Evolutionary conservation across 2,329 filamentous ascomycete species (phyloP).

Genomic region (Verruconis gallopava): DNA sequence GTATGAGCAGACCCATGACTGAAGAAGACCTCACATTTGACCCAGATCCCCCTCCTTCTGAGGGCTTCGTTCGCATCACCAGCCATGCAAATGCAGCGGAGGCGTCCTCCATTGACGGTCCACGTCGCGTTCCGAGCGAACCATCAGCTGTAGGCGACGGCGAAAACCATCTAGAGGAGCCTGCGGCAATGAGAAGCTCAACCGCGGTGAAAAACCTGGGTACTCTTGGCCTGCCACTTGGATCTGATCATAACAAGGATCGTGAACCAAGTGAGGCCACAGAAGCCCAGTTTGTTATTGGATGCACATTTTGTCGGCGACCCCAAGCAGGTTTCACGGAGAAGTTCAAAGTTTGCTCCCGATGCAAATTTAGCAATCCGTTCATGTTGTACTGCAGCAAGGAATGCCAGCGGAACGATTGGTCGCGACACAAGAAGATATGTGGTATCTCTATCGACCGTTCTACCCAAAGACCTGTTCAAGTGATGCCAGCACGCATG

Average conservation of each 20-base stretch:
- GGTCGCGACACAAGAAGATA: conserved; percentile 35
- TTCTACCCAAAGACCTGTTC: background rate
- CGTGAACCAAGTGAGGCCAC: too few relatives aligned
- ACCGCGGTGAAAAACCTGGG: background rate
- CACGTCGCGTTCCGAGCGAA: too few relatives aligned
- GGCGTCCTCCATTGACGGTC: too few relatives aligned
- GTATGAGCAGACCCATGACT: too few relatives aligned
- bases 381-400: conserved; percentile 36
- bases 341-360: background rate
- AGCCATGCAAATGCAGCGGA: too few relatives aligned
- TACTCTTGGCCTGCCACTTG: too few relatives aligned
- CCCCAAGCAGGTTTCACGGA: background rate
- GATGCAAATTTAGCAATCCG: background rate
- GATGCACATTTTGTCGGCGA: background rate
- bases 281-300: background rate
- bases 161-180: too few relatives aligned
- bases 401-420: conserved; percentile 39
- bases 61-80: too few relatives aligned
- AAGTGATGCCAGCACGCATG: background rate
- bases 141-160: too few relatives aligned
- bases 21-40: too few relatives aligned
- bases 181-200: background rate
- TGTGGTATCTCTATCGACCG: conserved; percentile 19
- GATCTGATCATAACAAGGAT: too few relatives aligned
- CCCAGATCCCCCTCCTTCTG: too few relatives aligned